Conservation (phyloP, 1,139 yeast species). For the Hyphopichia buzzinii region DNA sequence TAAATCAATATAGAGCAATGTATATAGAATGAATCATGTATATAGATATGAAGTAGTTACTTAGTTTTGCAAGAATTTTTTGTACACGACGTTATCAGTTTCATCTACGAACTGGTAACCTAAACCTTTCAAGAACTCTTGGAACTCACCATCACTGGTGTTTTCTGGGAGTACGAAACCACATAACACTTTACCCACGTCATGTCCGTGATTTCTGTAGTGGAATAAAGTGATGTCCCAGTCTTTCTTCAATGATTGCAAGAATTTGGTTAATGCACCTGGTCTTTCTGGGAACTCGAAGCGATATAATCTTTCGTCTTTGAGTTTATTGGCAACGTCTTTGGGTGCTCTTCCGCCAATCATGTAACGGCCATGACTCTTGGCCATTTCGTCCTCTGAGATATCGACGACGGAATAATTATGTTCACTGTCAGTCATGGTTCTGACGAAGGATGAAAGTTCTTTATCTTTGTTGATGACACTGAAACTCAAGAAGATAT, state of each 20-base stretch:
- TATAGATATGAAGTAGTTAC: slow-evolving; percentile 1
- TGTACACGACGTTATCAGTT: slow-evolving; percentile 78
- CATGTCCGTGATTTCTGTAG: slow-evolving; percentile 95
- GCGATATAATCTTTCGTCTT: slow-evolving; percentile 72
- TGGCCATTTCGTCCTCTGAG: slow-evolving; percentile 90
- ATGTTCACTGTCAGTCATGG: slow-evolving; percentile 36
- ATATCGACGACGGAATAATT: slow-evolving; percentile 75
- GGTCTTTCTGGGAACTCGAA: slow-evolving; percentile 98
- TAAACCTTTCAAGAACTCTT: slow-evolving; percentile 62
- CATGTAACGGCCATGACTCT: slow-evolving; percentile 91
- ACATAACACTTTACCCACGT: slow-evolving; percentile 86
- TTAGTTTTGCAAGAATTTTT: slow-evolving; percentile 54
- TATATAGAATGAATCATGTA: slow-evolving; percentile 7
- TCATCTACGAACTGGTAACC: slow-evolving; percentile 83
- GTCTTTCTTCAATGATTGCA: slow-evolving; percentile 64
- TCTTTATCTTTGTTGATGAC: slow-evolving; percentile 71
- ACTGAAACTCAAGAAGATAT: slow-evolving; percentile 82
- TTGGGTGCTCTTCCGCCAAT: slow-evolving; percentile 80
- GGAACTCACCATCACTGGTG: slow-evolving; percentile 61
- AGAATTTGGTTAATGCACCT: slow-evolving; percentile 82
- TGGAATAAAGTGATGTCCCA: slow-evolving; percentile 96
- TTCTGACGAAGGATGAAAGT: slow-evolving; percentile 36
- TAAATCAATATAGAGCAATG: slow-evolving; percentile 7
- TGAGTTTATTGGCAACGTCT: slow-evolving; percentile 40
- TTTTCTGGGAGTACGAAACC: slow-evolving; percentile 82